Conservation (phyloP, 805 yeast genomes). For the Tetrapisispora nanseiensis region DNA sequence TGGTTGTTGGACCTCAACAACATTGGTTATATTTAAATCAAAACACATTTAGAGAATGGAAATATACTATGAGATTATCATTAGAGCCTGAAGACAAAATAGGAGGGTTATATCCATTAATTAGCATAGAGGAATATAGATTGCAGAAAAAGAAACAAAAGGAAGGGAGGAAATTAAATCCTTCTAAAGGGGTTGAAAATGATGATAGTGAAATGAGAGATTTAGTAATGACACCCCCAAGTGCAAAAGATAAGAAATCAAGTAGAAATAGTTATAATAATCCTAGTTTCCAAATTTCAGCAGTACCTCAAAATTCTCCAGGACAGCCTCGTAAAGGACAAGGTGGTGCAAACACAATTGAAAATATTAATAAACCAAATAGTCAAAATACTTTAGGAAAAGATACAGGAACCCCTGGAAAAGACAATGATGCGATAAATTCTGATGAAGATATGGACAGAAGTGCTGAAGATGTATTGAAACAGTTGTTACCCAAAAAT, state of each 20-base stretch:
- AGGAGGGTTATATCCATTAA: constrained; percentile 57
- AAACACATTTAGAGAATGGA: constrained; percentile 93
- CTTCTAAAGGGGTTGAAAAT: background rate
- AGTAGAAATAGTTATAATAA: background rate
- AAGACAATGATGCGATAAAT: constrained; percentile 10
- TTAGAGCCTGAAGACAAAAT: constrained; percentile 53
- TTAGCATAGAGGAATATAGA: constrained; percentile 52
- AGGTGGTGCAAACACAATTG: constrained; percentile 28
- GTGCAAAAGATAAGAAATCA: constrained; percentile 14
- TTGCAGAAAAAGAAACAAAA: constrained; percentile 35
- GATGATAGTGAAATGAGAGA: constrained; percentile 20
- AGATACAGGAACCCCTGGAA: constrained; percentile 5
- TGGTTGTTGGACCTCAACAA: constrained; percentile 99
- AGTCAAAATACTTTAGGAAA: constrained; percentile 16
- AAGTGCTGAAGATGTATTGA: constrained; percentile 16
- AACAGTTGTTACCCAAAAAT: constrained; percentile 25
- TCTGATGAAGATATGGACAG: constrained; percentile 25
- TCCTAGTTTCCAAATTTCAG: constrained; percentile 18
- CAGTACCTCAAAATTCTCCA: constrained; percentile 83
- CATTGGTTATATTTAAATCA: constrained; percentile 97
- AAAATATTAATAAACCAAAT: constrained; percentile 20
- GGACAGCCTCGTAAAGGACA: constrained; percentile 84
- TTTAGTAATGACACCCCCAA: constrained; percentile 27
- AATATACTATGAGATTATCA: constrained; percentile 78
- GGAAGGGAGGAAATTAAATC: constrained; percentile 21